Evolutionary conservation across 768 basidiomycete genomes (phyloP).

Genomic region (Chlorophyllum brunneum): DNA sequence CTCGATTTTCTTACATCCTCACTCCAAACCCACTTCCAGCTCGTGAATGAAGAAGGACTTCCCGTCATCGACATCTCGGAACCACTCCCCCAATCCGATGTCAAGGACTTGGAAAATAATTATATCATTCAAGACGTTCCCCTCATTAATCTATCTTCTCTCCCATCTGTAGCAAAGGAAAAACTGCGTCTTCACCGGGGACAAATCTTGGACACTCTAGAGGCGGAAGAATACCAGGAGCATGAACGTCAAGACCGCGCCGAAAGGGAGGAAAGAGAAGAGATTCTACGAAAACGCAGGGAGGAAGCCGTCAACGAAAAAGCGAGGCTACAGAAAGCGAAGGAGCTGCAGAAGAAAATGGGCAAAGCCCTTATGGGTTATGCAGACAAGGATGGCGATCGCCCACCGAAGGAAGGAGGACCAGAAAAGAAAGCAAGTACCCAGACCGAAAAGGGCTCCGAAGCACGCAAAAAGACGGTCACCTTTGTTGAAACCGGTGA

Average conservation of each 20-base stretch:
- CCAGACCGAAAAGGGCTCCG: slow-evolving; percentile 16
- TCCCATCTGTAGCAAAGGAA: slow-evolving; percentile 44
- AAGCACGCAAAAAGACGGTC: slow-evolving; percentile 57
- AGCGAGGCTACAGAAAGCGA: slow-evolving; percentile 34
- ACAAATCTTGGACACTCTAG: slow-evolving; percentile 61
- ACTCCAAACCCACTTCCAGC: slow-evolving; percentile 34
- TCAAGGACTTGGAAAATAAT: slow-evolving; percentile 14
- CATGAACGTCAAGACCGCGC: slow-evolving; percentile 35
- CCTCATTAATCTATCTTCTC: slow-evolving; percentile 40
- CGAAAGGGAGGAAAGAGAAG: slow-evolving; percentile 38
- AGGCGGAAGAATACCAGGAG: slow-evolving; percentile 61
- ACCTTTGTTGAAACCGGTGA: slow-evolving; percentile 50
- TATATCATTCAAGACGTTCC: slow-evolving; percentile 37
- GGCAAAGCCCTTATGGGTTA: slow-evolving; percentile 56
- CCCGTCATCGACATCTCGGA: slow-evolving; percentile 79
- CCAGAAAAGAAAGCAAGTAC: slow-evolving; percentile 25
- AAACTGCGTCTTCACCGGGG: slow-evolving; percentile 56
- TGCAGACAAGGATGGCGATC: slow-evolving; percentile 33
- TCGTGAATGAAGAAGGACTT: slow-evolving; percentile 73
- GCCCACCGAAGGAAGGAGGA: slow-evolving; percentile 27
- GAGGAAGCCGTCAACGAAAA: slow-evolving; percentile 40
- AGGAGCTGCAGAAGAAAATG: slow-evolving; percentile 74
- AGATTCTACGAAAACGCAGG: slow-evolving; percentile 47
- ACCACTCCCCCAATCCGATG: slow-evolving; percentile 31
- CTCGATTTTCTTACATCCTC: slow-evolving; percentile 15